Base-by-base conservation (phyloP, 306 rosid species). In the Potentilla sterilis region DNA sequence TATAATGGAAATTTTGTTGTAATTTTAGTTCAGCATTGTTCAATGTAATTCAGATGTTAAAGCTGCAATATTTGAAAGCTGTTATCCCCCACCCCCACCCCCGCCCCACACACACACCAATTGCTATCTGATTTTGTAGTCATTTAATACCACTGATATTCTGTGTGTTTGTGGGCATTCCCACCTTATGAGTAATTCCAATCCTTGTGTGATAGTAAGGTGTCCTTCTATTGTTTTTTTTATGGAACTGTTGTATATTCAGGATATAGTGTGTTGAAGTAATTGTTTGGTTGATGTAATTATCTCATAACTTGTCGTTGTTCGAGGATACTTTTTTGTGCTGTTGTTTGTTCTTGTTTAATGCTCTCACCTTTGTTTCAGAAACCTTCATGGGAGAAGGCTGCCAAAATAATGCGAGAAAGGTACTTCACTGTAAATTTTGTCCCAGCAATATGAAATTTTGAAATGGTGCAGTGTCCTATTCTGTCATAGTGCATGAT, bases 371-470 rank as follows among this genome's bases (percentile, higher is more conserved):
- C 75, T 79, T 67, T 81, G 58, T 70, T 79, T 71, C 92, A 95
- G 99, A 95, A 90, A 92, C 97, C 97, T 71, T 88, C 99, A 67
- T 95, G 99, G 99, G 99, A 95, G 85, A 95, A 89, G 87, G 85
- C 96, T 4, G 93, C 97, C 77, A 90, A 85, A 80, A 79, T 79
- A 73, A 87, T 89, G 38, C 84, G 85, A 88, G 97, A 95, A 78
- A 95, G 97, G 99, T 95, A 78, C 74, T 70, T 61, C 75, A 69
- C 69, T 73, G 67, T 55, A 51, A 42, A 70, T 34, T 69, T 47
- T 44, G 70, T 85, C 75, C 47, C 78, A 46, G 77, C 75, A 77
- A 48, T 70, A 74, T 79, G 72, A 55, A 32, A 76, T 40, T 76
- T 57, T 24, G 44, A 13, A 15, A 4, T 64, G 40, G 24, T 9